Conservation (phyloP, 2,329 filamentous ascomycete genomes). For the Periconia sp. region DNA sequence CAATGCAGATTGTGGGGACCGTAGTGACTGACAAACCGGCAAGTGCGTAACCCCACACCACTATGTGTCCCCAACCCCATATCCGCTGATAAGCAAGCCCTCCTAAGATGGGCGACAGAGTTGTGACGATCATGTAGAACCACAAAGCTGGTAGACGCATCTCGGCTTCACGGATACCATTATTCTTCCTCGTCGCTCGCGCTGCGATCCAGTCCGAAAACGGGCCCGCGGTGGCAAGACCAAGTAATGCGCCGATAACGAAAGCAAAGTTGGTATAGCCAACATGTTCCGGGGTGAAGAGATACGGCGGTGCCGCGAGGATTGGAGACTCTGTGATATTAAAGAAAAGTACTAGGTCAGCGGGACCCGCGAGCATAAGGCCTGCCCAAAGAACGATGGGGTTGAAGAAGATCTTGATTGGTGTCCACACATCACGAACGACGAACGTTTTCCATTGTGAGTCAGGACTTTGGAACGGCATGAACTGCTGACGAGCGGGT, state of each 20-base stretch:
- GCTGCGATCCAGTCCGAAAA: conserved; percentile 65
- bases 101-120: conserved; percentile 56
- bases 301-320: conserved; percentile 54
- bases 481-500: conserved; percentile 48
- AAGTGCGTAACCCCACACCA: conserved; percentile 57
- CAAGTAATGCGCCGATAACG: conserved; percentile 60
- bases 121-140: conserved; percentile 59
- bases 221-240: conserved; percentile 61
- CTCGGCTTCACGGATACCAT: conserved; percentile 63
- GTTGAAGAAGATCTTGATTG: conserved; percentile 52
- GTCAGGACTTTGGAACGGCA: conserved; percentile 45
- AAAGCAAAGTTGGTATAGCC: conserved; percentile 57
- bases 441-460: conserved; percentile 49
- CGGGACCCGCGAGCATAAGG: conserved; percentile 43
- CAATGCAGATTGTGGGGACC: conserved; percentile 51
- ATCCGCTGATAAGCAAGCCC: conserved; percentile 55
- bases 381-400: conserved; percentile 50
- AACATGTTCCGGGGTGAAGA: conserved; percentile 51
- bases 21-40: conserved; percentile 50
- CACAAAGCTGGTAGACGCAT: conserved; percentile 57
- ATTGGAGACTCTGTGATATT: conserved; percentile 59
- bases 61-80: conserved; percentile 58
- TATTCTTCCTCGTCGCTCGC: conserved; percentile 58
- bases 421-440: conserved; percentile 48
- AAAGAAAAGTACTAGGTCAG: conserved; percentile 54